Evolutionary conservation across 805 yeast species (phyloP).

Genomic region (Sugiyamaella lignohabitans): DNA sequence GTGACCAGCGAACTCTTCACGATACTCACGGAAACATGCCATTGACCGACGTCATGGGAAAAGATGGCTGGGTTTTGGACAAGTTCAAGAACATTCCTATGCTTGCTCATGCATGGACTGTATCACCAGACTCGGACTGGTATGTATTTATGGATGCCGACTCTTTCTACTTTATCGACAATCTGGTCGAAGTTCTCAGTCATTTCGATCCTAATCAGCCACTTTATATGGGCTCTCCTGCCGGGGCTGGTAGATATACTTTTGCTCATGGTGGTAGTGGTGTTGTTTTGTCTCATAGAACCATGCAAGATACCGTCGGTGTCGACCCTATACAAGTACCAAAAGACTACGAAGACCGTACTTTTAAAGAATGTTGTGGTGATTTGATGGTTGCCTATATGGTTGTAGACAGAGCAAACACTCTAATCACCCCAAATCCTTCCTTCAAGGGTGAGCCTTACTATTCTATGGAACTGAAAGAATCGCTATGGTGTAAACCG

Average conservation of each 20-base stretch:
- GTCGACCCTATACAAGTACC: constrained; percentile 14
- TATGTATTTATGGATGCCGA: constrained; percentile 34
- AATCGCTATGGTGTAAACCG: constrained; percentile 28
- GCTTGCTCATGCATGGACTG: constrained; percentile 30
- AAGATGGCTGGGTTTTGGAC: constrained; percentile 33
- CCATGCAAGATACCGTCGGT: constrained; percentile 27
- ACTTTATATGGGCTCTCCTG: constrained; percentile 29
- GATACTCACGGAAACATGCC: constrained; percentile 23
- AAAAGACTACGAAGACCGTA: constrained; percentile 17
- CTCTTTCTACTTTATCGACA: constrained; percentile 28
- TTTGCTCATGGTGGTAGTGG: constrained; percentile 39
- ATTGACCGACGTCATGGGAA: constrained; percentile 8
- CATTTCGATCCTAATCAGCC: constrained; percentile 25
- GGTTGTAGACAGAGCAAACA: constrained; percentile 18
- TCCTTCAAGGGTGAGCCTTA: constrained; percentile 32
- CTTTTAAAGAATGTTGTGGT: constrained; percentile 31
- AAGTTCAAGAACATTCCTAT: constrained; percentile 35
- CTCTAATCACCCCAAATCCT: constrained; percentile 14
- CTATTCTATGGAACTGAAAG: constrained; percentile 11
- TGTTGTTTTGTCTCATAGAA: constrained; percentile 29
- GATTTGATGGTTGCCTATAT: constrained; percentile 30
- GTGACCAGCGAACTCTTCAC: constrained; percentile 21
- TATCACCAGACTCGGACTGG: constrained; percentile 30
- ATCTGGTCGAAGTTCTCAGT: constrained; percentile 22
- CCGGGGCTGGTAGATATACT: constrained; percentile 14